phyloP scores from a whole-genome alignment of 1,284 basidiomycete genomes.

The Phellopilus nigrolimitatus region DNA sequence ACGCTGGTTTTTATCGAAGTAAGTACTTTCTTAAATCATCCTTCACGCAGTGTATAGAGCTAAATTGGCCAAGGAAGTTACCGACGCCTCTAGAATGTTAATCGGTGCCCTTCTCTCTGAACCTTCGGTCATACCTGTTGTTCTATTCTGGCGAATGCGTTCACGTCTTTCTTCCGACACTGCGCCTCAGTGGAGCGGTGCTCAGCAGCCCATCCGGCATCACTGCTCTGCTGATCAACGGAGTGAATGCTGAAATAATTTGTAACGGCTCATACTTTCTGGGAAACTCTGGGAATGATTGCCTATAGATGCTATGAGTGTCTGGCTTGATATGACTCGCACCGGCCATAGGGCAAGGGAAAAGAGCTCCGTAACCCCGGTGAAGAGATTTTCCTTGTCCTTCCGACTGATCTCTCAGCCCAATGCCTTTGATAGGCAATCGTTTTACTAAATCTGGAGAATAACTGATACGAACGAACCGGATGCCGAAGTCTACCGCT shows the following conservation, averaged over 20 bases:
- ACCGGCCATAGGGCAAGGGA: neutral
- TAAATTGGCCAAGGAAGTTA: no score
- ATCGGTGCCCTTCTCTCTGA: no score
- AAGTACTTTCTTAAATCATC: no score
- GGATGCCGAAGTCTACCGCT: neutral
- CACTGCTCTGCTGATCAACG: neutral
- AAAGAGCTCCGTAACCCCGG: neutral
- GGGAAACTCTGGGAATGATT: neutral
- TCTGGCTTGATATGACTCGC: neutral
- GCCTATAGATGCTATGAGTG: neutral
- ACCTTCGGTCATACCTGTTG: no score
- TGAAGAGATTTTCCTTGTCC: neutral
- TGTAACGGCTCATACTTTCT: neutral
- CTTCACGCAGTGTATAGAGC: no score
- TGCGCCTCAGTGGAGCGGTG: neutral
- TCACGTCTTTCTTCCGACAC: neutral
- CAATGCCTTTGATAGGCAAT: constrained; percentile 5
- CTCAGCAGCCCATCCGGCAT: neutral
- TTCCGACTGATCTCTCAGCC: neutral
- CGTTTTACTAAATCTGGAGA: neutral
- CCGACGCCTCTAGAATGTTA: no score
- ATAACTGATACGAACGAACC: constrained; percentile 1
- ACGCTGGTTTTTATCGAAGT: no score
- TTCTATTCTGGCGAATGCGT: neutral
- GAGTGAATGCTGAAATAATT: neutral